Base-by-base conservation (phyloP, 768 basidiomycete species). In the Boletus reticulatus region DNA sequence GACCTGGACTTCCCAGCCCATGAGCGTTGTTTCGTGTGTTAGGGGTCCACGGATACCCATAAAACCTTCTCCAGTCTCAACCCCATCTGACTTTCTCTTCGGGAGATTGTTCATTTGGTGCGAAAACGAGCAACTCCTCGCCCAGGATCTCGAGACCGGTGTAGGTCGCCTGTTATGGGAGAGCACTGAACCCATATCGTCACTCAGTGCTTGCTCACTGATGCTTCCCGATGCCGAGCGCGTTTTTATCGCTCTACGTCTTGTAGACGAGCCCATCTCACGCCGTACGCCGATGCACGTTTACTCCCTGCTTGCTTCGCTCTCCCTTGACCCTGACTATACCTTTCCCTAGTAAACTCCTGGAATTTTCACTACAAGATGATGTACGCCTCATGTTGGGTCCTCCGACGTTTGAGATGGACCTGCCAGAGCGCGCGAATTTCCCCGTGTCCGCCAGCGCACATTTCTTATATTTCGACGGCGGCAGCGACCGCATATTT, bases 51-150 rank as follows among this genome's bases (percentile, higher is more conserved):
- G 53, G 16, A 52, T 65, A 63, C 32, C 53, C 4, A 6, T 14
- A 19, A 59, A 50, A 22, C 49, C 43, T 13, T 66, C 53, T 42
- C 50, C 59, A 5, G 34, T 50, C 10, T 66, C 64, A 36, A 56
- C 58, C 10, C 17, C 64, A 0, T 65, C 48, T n/a, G 58, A 58
- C 38, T 65, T 67, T 57, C 58, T 67, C 45, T 67, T 61, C 13
- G 65, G 65, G 38, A 61, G 65, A 37, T 34, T 58, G 55, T 60
- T 66, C 29, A 58, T 66, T 24, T 67, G 59, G 64, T 59, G 48
- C 27, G 65, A 66, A 50, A 53, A 41, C 8, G 55, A 55, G 12
- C 65, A 64, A 29, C 50, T 67, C 39, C 43, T 67, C 19, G 56
- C 56, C 12, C 56, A 61, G 48, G 56, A 67, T 38, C 32, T 66